phyloP scores from a whole-genome alignment of 2,329 filamentous ascomycete species.

The Ophiocordyceps unilateralis region DNA sequence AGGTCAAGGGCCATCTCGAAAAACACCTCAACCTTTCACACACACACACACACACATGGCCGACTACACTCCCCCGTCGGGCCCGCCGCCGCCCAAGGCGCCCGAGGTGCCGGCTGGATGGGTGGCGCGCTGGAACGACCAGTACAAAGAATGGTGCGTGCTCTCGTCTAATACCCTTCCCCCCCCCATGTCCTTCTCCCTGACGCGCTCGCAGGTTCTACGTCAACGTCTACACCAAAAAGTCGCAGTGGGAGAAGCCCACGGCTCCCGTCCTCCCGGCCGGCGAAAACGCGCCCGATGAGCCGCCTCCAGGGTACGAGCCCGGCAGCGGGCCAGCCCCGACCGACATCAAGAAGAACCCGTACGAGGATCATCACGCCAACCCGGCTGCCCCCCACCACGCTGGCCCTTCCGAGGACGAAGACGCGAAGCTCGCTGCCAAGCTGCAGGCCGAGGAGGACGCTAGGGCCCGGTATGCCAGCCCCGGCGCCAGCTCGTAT shows the following conservation, averaged over 20 bases:
- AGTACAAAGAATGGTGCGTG: slow-evolving; percentile 69
- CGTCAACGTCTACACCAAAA: slow-evolving; percentile 74
- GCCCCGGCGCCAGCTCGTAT: slow-evolving; percentile 8
- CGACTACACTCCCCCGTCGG: slow-evolving; percentile 34
- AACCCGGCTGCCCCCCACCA: slow-evolving; percentile 10
- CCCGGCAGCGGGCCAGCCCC: slow-evolving; percentile 21
- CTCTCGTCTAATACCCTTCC: no score
- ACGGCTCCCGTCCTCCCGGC: slow-evolving; percentile 46
- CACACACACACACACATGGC: slow-evolving; percentile 20
- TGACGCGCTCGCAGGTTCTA: slow-evolving; percentile 78
- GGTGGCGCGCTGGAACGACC: slow-evolving; percentile 70
- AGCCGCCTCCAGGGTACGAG: slow-evolving; percentile 52
- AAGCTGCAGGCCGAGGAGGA: slow-evolving; percentile 75
- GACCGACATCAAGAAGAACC: slow-evolving; percentile 50
- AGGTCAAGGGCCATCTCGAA: no score
- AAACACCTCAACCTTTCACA: no score
- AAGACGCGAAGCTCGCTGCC: slow-evolving; percentile 59
- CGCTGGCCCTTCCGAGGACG: slow-evolving; percentile 22
- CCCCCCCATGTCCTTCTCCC: no score
- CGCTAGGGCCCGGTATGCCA: slow-evolving; percentile 28
- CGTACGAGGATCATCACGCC: slow-evolving; percentile 36
- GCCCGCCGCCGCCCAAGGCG: slow-evolving; percentile 39
- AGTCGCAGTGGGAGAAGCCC: slow-evolving; percentile 81
- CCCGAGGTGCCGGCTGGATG: slow-evolving; percentile 54
- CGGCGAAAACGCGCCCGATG: slow-evolving; percentile 26